Evolutionary conservation across 1,139 yeast species (phyloP).

Genomic region (Taphrina sp.): DNA sequence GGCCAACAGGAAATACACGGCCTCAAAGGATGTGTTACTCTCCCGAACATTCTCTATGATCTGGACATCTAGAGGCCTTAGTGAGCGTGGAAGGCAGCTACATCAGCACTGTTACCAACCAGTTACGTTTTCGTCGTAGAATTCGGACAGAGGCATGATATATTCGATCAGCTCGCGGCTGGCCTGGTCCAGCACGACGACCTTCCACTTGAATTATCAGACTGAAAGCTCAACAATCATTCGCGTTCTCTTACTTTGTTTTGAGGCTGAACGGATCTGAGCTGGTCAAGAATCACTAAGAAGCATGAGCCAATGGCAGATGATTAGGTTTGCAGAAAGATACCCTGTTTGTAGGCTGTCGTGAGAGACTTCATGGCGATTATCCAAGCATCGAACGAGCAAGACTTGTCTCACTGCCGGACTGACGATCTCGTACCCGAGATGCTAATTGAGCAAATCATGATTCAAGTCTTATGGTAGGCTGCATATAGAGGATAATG

Average conservation of each 20-base stretch:
- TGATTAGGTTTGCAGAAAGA: no score
- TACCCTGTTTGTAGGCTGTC: slow-evolving; percentile 20
- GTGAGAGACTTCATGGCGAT: slow-evolving; percentile 17
- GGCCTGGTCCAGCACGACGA: slow-evolving; percentile 47
- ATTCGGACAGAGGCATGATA: slow-evolving; percentile 46
- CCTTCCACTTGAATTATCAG: slow-evolving; percentile 45
- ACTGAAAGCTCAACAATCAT: no score
- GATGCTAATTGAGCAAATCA: no score
- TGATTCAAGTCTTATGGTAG: no score
- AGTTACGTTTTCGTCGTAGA: slow-evolving; percentile 47
- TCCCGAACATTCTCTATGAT: slow-evolving; percentile 54
- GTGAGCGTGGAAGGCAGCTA: no score
- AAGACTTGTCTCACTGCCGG: no score
- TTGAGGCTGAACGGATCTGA: slow-evolving; percentile 24
- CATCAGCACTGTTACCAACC: no score
- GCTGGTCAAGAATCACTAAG: slow-evolving; percentile 16
- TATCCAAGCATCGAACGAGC: not conserved
- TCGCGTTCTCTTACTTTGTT: slow-evolving; percentile 18
- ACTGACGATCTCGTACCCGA: not conserved
- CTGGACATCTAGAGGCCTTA: slow-evolving; percentile 49
- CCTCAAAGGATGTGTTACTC: slow-evolving; percentile 56
- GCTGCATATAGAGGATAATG: no score
- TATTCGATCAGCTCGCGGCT: slow-evolving; percentile 45
- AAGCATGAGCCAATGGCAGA: no score
- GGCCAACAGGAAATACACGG: slow-evolving; percentile 60